These are phyloP conservation scores for Chytriomyces hyalinus DNA, from an alignment of 192 early-diverging fungal genomes.

Conservation along the genomic window DNA sequence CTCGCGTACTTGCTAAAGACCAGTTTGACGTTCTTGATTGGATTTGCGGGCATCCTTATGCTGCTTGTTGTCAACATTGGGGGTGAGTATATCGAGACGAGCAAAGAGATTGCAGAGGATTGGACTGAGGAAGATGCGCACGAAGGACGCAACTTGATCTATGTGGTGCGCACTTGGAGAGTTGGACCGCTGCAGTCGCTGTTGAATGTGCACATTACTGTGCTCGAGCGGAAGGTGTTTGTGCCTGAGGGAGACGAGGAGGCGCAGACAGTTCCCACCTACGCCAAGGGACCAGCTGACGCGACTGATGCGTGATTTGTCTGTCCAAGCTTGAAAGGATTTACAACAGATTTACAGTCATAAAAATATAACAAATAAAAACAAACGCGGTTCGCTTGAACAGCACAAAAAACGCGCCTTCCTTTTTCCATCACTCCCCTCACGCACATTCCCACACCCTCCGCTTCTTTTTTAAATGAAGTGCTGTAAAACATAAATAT, in stretches of 20 bases:
- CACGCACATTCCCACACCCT: too few relatives aligned
- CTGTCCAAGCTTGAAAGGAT: too few relatives aligned
- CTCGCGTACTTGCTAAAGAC: neutral
- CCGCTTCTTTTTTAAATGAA: too few relatives aligned
- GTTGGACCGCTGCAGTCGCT: neutral
- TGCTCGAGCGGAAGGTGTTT: neutral
- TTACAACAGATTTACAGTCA: too few relatives aligned
- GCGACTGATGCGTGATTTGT: too few relatives aligned
- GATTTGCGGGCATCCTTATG: neutral
- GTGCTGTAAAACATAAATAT: too few relatives aligned
- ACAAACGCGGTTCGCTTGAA: too few relatives aligned
- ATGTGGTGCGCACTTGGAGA: neutral
- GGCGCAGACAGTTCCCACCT: neutral
- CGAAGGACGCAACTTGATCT: neutral
- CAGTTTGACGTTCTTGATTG: neutral
- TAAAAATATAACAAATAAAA: too few relatives aligned
- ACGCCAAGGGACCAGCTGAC: neutral
- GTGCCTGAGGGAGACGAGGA: neutral
- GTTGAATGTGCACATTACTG: neutral
- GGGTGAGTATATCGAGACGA: neutral
- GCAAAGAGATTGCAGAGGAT: neutral
- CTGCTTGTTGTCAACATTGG: neutral
- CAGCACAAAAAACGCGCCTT: too few relatives aligned
- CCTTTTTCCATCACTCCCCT: too few relatives aligned
- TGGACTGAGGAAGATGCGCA: neutral